Base-by-base conservation (phyloP, 2,329 filamentous ascomycete species). In the Aureobasidium pullulans region DNA sequence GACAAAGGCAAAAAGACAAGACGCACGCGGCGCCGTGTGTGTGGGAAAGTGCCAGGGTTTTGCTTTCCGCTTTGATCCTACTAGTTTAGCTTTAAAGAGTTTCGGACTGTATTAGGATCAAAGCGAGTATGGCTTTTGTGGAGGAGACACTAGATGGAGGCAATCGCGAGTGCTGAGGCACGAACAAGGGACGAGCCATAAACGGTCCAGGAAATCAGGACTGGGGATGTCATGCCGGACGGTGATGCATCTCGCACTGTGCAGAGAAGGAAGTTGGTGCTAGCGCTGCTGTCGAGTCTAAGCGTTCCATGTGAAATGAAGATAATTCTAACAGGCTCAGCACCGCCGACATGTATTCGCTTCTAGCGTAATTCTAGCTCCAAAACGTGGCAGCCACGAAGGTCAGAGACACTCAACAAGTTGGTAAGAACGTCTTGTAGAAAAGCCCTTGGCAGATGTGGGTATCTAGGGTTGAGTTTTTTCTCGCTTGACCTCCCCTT, bases 281-380 rank as follows among this genome's bases (percentile, higher is more conserved):
- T 47, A 57, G 54, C 31, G 54, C 43, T 48, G 52, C 37, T 56
- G 52, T 56, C 52, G 39, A 37, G 52, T 56, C 52, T 56, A 29
- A 48, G 54, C 54, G 43, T 47, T 48, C 43, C 43, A 31, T 32
- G n/a, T 39, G 43, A 57, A 32, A 57, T 57, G 43, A 57, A 46
- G 32, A 37, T n/a, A 29, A 48, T 40, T 47, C 43, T 13, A 57
- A 57, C 43, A 48, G 32, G 28, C 43, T 57, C 43, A 39, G 43
- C 43, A 43, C 34, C 42, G 16, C 39, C 10, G 9, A 40, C 32
- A 40, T 31, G 34, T 57, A 19, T 15, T 47, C 36, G 34, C 54
- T 57, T 57, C 54, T 57, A 57, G 54, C 54, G 43, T 48, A 19
- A 6, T 57, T 57, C 54, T 57, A 57, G 54, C 54, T 57, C 29